Evolutionary conservation across 257 asterid genomes (phyloP).

Genomic region (Paraleonurus japonicus): DNA sequence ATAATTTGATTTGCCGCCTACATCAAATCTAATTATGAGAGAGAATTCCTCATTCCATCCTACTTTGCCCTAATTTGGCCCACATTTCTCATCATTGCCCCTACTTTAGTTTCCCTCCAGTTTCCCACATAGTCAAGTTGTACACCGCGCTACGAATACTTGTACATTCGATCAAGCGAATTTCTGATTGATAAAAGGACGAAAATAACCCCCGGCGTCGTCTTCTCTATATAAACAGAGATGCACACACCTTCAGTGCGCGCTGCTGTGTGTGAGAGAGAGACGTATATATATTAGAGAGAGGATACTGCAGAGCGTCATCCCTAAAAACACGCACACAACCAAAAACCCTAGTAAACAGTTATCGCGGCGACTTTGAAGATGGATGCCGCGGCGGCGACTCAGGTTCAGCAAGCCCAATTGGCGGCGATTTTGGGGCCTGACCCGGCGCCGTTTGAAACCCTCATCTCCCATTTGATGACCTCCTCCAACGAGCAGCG

Average conservation of each 20-base stretch:
- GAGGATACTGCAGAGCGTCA: slow-evolving; percentile 20
- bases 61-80: slow-evolving; percentile 38
- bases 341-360: slow-evolving; percentile 27
- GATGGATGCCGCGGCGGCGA: slow-evolving; percentile 66
- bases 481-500: slow-evolving; percentile 81
- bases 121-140: slow-evolving; percentile 10
- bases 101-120: slow-evolving; percentile 29
- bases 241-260: slow-evolving; percentile 24
- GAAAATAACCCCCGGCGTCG: slow-evolving; percentile 14
- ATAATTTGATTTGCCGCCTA: slow-evolving; percentile 20
- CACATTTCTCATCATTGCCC: slow-evolving; percentile 22
- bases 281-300: neutral
- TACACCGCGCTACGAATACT: slow-evolving; percentile 7
- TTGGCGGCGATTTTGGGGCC: slow-evolving; percentile 70
- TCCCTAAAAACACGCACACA: slow-evolving; percentile 1
- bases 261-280: slow-evolving; percentile 29
- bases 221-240: slow-evolving; percentile 18
- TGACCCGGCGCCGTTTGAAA: slow-evolving; percentile 76
- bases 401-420: slow-evolving; percentile 77
- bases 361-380: slow-evolving; percentile 36
- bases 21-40: slow-evolving; percentile 9
- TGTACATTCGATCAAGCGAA: slow-evolving; percentile 24
- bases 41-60: slow-evolving; percentile 13
- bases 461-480: slow-evolving; percentile 79
- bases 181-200: neutral